Conservation (phyloP, 345 rosid genomes). For the Eucalyptus melliodora region DNA sequence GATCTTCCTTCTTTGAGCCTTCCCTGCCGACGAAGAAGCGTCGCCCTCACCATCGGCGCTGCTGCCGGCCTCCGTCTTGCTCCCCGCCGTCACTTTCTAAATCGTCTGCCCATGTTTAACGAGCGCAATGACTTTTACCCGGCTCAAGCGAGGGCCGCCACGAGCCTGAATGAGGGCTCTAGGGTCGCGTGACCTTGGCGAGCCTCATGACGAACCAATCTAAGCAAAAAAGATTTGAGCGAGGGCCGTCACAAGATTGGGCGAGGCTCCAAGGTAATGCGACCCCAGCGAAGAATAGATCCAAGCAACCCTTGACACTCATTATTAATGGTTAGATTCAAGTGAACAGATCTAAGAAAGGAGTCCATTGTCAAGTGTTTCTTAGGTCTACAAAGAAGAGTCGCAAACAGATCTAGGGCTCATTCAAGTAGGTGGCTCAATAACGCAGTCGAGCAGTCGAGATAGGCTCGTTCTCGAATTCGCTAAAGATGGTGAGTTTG, state of each 20-base stretch:
- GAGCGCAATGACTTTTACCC: not conserved
- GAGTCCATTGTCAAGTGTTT: not conserved
- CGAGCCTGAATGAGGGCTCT: rapidly evolving
- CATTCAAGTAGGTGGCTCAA: not conserved
- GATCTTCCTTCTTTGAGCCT: not conserved
- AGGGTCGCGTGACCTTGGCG: not conserved
- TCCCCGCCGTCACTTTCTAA: not conserved
- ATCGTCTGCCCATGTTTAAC: not conserved
- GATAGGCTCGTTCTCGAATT: not conserved
- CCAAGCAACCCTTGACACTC: rapidly evolving
- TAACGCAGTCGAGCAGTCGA: rapidly evolving
- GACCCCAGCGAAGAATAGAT: not conserved
- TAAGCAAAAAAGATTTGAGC: not conserved
- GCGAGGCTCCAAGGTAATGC: not conserved
- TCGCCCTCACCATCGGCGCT: not conserved
- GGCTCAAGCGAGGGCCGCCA: not conserved
- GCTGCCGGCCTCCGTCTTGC: not conserved
- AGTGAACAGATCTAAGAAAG: not conserved
- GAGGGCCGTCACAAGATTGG: not conserved
- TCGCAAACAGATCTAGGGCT: too few relatives aligned
- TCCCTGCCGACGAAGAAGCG: not conserved
- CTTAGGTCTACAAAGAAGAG: not conserved
- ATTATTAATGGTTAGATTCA: not conserved
- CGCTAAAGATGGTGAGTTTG: not conserved
- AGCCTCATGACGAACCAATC: rapidly evolving